Base-by-base conservation (phyloP, 139 green algal genomes). In the Chlorella sp. region DNA sequence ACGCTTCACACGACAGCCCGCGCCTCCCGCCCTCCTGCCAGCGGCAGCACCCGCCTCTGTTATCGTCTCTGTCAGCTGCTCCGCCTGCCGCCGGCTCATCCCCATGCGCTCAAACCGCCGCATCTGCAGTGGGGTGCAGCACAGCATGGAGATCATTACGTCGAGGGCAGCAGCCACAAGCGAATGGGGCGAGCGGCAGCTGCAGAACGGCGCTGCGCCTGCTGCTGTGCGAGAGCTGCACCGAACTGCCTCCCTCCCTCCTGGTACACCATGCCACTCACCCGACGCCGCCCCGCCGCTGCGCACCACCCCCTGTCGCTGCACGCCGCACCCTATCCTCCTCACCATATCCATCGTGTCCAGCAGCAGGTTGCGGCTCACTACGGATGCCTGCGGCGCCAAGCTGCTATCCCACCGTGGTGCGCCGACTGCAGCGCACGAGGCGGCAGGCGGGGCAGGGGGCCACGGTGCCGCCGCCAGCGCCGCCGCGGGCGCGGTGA, bases 41-140 rank as follows among this genome's bases (percentile, higher is more conserved):
- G n/a, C n/a, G n/a, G n/a, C n/a, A n/a, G n/a, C n/a, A n/a, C n/a
- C n/a, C n/a, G n/a, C n/a, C n/a, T n/a, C n/a, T n/a, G n/a, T n/a
- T n/a, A n/a, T n/a, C n/a, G n/a, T n/a, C n/a, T n/a, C n/a, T n/a
- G 92, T 90, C 21, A 97, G 63, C 23, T 71, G 23, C 61, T 96
- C 92, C 14, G 93, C 83, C 45, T 90, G 82, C 29, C 86, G 61
- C 5, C 93, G 82, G 0, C 71, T 75, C 31, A 97, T 60, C 5
- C 86, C 86, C 1, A 82, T 8, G 11, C 46, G 58, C 56, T 90
- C 86, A 66, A 89, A 84, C 14, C 61, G 66, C 36, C 79, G 66
- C 70, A 77, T 82, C 85, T 90, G 85, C 60, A 61, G 38, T 23
- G 35, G 31, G 12, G 43, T 55, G 14, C 14, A 55, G 17, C 17